phyloP scores from a whole-genome alignment of 2,329 filamentous ascomycete genomes.

The Cercospora sp. region DNA sequence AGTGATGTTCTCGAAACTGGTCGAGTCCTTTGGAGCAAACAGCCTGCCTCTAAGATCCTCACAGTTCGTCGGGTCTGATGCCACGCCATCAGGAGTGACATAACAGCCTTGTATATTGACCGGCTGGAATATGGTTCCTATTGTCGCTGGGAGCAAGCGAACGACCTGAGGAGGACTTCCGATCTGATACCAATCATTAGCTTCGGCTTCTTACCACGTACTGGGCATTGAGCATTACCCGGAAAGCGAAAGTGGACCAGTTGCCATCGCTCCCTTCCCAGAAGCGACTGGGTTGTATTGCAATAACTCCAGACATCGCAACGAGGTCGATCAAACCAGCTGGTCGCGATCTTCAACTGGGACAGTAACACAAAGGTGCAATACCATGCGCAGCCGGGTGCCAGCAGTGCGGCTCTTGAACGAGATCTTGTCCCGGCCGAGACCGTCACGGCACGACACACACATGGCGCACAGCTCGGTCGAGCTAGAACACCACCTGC shows the following conservation, averaged over 20 bases:
- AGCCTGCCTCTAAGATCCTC: not conserved
- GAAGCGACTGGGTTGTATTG: not conserved
- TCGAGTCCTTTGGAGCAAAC: too few species aligned
- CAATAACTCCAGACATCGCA: not conserved
- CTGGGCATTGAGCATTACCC: too few species aligned
- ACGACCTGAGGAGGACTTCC: too few species aligned
- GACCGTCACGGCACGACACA: not conserved
- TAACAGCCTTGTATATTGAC: conserved; percentile 51
- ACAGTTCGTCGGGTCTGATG: conserved; percentile 1
- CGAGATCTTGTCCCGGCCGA: not conserved
- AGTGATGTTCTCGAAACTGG: too few species aligned
- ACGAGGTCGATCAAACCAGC: not conserved
- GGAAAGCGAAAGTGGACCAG: conserved; percentile 69
- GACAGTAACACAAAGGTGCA: not conserved
- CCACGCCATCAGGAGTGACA: too few species aligned
- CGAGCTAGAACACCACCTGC: not conserved
- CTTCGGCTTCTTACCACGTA: too few species aligned
- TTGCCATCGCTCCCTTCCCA: conserved; percentile 53
- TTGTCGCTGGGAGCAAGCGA: conserved; percentile 61
- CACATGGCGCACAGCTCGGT: conserved; percentile 1
- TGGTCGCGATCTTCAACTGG: not conserved
- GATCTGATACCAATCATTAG: too few species aligned
- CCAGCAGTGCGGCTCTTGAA: not conserved
- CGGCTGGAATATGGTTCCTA: too few species aligned
- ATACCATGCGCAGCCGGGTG: not conserved